A percentile compares a stretch with the other conserved stretches of the same genome.
Conservation (phyloP, 257 asterid species). For the Parsonsia alboflavescens region DNA sequence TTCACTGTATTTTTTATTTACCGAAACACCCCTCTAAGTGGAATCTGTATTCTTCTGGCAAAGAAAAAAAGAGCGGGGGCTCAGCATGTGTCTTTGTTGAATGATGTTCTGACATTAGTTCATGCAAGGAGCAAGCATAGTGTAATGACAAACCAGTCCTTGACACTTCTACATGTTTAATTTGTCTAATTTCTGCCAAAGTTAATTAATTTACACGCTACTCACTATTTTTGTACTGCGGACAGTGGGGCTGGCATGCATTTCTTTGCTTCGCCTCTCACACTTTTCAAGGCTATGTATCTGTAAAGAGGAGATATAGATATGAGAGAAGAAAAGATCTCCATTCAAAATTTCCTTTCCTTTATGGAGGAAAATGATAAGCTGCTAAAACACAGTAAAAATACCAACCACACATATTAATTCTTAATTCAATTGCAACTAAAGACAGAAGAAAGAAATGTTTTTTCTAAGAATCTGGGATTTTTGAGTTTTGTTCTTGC, state of each 20-base stretch:
- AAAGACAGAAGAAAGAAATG: not conserved
- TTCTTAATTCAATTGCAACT: too few relatives aligned
- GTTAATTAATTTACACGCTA: not conserved
- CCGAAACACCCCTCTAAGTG: slow-evolving; percentile 33
- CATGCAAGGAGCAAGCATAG: not conserved
- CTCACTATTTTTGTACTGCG: not conserved
- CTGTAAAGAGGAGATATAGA: not conserved
- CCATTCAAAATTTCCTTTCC: not conserved
- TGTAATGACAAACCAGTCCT: slow-evolving; percentile 9
- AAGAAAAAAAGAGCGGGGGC: slow-evolving; percentile 29
- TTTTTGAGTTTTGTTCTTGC: not conserved
- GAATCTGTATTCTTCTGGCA: slow-evolving; percentile 25
- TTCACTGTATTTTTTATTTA: slow-evolving; percentile 28
- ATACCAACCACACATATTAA: too few relatives aligned
- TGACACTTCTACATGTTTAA: not conserved
- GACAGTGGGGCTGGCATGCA: not conserved
- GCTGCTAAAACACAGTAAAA: too few relatives aligned
- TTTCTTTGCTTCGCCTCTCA: not conserved
- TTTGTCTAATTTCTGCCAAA: not conserved
- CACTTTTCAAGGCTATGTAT: not conserved
- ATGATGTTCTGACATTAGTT: slow-evolving; percentile 14
- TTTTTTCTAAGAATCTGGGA: too few relatives aligned
- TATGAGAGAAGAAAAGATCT: not conserved
- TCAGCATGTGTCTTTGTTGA: slow-evolving; percentile 3
- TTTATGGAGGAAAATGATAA: too few relatives aligned